phyloP scores from a whole-genome alignment of 192 early-diverging fungal species.

The Entomortierella chlamydospora region DNA sequence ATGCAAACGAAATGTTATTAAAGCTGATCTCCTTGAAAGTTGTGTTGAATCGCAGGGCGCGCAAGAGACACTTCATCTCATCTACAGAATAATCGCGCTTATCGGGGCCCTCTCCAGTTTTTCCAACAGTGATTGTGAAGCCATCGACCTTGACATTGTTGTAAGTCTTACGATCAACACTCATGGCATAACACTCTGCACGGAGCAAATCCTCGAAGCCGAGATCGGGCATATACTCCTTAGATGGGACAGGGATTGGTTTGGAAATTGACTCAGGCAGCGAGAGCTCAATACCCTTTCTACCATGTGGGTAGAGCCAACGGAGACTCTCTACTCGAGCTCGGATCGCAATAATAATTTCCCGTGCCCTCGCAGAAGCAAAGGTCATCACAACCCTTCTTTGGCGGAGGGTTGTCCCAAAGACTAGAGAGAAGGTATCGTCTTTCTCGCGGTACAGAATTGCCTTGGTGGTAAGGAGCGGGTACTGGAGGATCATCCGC shows the following conservation, averaged over 20 bases:
- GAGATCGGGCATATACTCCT: constrained; percentile 38
- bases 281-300: constrained; percentile 46
- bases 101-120: constrained; percentile 13
- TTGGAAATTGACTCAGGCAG: constrained; percentile 27
- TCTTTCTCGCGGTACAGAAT: constrained; percentile 34
- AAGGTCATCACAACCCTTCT: constrained; percentile 43
- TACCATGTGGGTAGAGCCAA: constrained; percentile 41
- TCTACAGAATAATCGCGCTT: constrained; percentile 40
- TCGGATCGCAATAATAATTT: constrained; percentile 49
- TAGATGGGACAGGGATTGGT: constrained; percentile 41
- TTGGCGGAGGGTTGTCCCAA: constrained; percentile 48
- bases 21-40: constrained; percentile 52
- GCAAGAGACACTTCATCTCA: constrained; percentile 51
- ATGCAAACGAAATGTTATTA: constrained; percentile 39
- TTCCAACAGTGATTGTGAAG: constrained; percentile 13
- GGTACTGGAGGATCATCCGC: constrained; percentile 43
- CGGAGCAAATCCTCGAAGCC: constrained; percentile 51
- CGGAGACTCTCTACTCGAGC: constrained; percentile 50
- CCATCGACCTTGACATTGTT: constrained; percentile 34
- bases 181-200: constrained; percentile 48
- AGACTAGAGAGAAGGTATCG: constrained; percentile 39
- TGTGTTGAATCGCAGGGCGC: constrained; percentile 52
- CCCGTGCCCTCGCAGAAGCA: constrained; percentile 41
- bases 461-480: constrained; percentile 32
- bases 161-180: constrained; percentile 34